A percentile compares a stretch with the other conserved stretches of the same genome.
Conservation (phyloP, 306 rosid species). For the Prunus dulcis region DNA sequence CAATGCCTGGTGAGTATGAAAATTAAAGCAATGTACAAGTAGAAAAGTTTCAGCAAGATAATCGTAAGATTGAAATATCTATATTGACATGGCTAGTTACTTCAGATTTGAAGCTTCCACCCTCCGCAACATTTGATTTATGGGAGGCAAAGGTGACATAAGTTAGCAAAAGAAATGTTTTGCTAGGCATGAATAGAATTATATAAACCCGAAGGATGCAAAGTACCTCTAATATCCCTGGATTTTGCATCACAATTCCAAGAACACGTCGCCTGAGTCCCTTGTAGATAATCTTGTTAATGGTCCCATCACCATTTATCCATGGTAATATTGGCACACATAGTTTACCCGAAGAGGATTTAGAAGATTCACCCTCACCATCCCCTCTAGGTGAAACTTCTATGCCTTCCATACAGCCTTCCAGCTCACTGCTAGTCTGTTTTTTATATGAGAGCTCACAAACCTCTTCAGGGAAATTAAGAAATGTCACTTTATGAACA, state of each 20-base stretch:
- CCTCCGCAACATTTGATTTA: not conserved
- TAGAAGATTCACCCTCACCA: slow-evolving; percentile 32
- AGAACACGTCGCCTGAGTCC: slow-evolving; percentile 76
- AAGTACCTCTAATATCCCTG: slow-evolving; percentile 86
- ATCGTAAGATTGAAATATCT: not conserved
- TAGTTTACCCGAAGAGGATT: slow-evolving; percentile 37
- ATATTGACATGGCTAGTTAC: not conserved
- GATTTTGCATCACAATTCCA: slow-evolving; percentile 95
- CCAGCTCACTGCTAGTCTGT: slow-evolving; percentile 32
- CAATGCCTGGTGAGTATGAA: slow-evolving; percentile 4
- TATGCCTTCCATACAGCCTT: slow-evolving; percentile 28
- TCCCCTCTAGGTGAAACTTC: slow-evolving; percentile 29
- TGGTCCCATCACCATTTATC: slow-evolving; percentile 91
- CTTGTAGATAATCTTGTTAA: slow-evolving; percentile 65
- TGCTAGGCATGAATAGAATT: not conserved
- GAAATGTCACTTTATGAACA: slow-evolving; percentile 80
- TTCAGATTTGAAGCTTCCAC: not conserved
- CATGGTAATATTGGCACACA: slow-evolving; percentile 85
- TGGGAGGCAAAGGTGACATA: not conserved
- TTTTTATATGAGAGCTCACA: slow-evolving; percentile 32
- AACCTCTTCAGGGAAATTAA: slow-evolving; percentile 58
- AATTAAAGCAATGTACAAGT: slow-evolving; percentile 4
- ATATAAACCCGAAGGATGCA: slow-evolving; percentile 8
- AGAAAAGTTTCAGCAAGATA: not conserved
- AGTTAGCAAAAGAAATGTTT: not conserved